phyloP scores from a whole-genome alignment of 1,139 yeast species.

The Yamadazyma songkhlaensis region DNA sequence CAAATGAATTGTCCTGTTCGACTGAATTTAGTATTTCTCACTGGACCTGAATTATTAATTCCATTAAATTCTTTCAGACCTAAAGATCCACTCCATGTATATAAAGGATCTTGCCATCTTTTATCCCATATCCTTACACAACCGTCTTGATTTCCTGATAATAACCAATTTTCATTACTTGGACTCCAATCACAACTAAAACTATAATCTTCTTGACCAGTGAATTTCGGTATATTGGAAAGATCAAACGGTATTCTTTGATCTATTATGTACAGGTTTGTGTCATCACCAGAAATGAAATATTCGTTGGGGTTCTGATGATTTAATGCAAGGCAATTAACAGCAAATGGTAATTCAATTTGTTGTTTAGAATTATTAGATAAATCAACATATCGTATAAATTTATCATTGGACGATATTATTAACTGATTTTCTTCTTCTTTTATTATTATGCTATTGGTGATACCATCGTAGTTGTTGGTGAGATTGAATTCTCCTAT shows the following conservation, averaged over 20 bases:
- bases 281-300: slow-evolving; percentile 52
- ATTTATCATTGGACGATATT: slow-evolving; percentile 51
- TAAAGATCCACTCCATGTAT: slow-evolving; percentile 36
- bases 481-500: slow-evolving; percentile 42
- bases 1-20: slow-evolving; percentile 42
- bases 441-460: slow-evolving; percentile 48
- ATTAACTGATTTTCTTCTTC: slow-evolving; percentile 25
- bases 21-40: slow-evolving; percentile 54
- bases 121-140: slow-evolving; percentile 56
- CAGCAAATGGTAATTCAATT: slow-evolving; percentile 40
- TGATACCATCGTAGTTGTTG: slow-evolving; percentile 47
- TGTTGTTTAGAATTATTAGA: slow-evolving; percentile 14
- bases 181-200: slow-evolving; percentile 63
- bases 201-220: slow-evolving; percentile 55
- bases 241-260: slow-evolving; percentile 22
- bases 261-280: slow-evolving; percentile 44
- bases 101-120: slow-evolving; percentile 26
- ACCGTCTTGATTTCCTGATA: slow-evolving; percentile 64
- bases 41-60: slow-evolving; percentile 24
- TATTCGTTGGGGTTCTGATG: slow-evolving; percentile 33
- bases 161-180: slow-evolving; percentile 36
- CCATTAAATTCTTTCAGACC: slow-evolving; percentile 17
- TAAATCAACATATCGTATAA: slow-evolving; percentile 41
- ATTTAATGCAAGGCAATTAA: slow-evolving; percentile 49
- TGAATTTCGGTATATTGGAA: slow-evolving; percentile 14